Base-by-base conservation (phyloP, 1,284 basidiomycete species). In the Heterobasidion annosum region DNA sequence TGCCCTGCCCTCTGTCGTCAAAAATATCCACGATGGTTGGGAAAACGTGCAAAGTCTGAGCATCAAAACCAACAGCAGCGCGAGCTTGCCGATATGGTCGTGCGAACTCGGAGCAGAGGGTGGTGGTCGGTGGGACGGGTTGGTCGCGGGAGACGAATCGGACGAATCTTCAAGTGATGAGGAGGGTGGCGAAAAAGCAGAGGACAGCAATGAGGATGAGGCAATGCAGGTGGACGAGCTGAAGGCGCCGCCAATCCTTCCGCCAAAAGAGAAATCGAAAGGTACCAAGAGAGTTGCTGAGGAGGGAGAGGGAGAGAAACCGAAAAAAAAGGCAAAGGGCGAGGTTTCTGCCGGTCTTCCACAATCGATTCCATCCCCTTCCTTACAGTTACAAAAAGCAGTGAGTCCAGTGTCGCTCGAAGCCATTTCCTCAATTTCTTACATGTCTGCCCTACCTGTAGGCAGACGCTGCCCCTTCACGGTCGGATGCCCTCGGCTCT, bases 41-140 rank as follows among this genome's bases (percentile, higher is more conserved):
- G 85, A 89, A 54, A 98, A 98, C 66, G 75, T 99, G 50, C 92
- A 97, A 64, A 87, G 83, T 57, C 70, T 99, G 33, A 82, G 94
- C 61, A 84, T 99, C 73, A 99, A 99, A 73, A 97, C 93, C 2
- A 90, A 83, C 60, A 81, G 80, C 16, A 91, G 88, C 51, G 76
- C 85, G n/a, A 84, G 88, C 58, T 72, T 99, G 34, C 96, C 96
- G 1, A 83, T 99, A 62, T 99, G 93, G 93, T 83, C 77, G 46
- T 89, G 87, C 64, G 71, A 75, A 12, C 72, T 93, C n/a, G 81
- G 83, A 49, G 75, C 73, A 12, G 75, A 75, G 5, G 76, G 80
- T 48, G 82, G 78, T 40, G 83, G 78, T 8, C 73, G 84, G 42
- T 90, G 85, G 83, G 67, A 76, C 54, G 82, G 81, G 3, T 64